phyloP scores from a whole-genome alignment of 768 basidiomycete genomes.

The Leccinellum albellum region DNA sequence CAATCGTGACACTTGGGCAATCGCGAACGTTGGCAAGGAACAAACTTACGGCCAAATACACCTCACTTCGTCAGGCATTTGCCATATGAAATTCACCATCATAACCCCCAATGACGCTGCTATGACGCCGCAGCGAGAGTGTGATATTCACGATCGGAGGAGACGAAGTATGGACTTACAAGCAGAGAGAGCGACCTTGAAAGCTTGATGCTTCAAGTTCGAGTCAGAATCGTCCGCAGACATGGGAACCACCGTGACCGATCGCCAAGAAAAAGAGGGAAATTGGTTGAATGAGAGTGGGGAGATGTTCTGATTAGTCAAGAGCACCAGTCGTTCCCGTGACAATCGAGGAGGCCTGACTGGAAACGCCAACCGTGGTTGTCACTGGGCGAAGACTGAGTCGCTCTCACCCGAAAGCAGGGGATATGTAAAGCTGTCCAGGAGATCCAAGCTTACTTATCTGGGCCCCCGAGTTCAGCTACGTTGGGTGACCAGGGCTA shows the following conservation, averaged over 20 bases:
- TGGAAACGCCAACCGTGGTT: not conserved
- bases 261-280: not conserved
- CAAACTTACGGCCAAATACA: constrained; percentile 20
- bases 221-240: not conserved
- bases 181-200: not conserved
- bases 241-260: not conserved
- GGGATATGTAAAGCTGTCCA: not conserved
- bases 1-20: not conserved
- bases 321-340: not conserved
- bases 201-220: not conserved
- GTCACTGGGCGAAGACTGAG: not conserved
- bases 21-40: not conserved
- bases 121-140: not conserved
- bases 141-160: not conserved
- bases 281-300: not conserved
- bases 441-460: not conserved
- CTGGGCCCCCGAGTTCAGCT: not conserved
- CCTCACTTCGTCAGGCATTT: constrained; percentile 9
- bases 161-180: not conserved
- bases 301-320: not conserved
- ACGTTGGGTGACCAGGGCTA: not conserved
- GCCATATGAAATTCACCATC: constrained; percentile 11
- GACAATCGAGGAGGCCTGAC: not conserved
- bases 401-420: not conserved
- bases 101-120: constrained; percentile 5